Evolutionary conservation across 139 green algal genomes (phyloP).

Genomic region (Deuterostichococcus epilithicus): DNA sequence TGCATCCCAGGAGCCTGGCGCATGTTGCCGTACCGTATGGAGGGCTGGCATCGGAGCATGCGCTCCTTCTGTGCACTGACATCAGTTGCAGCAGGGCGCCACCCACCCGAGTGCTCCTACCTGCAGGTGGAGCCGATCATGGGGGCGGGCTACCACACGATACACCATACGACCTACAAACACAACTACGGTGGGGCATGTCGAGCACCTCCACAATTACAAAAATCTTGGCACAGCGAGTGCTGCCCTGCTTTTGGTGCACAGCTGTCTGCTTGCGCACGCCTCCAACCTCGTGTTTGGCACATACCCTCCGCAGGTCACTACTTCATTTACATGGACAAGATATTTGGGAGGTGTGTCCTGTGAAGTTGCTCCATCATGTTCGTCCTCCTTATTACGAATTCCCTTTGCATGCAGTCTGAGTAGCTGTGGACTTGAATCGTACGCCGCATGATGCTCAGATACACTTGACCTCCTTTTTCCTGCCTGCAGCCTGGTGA

Average conservation of each 20-base stretch:
- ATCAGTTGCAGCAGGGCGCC: neutral
- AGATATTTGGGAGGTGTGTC: conserved; percentile 59
- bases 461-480: too few species aligned
- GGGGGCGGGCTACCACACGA: conserved; percentile 93
- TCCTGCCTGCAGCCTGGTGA: neutral
- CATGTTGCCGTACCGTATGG: neutral
- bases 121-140: conserved; percentile 77
- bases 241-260: too few species aligned
- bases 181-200: conserved; percentile 86
- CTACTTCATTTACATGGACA: conserved; percentile 88
- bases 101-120: neutral
- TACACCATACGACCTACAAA: conserved; percentile 94
- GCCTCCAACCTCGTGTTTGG: neutral
- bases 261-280: too few species aligned
- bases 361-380: too few species aligned
- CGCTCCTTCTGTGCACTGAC: neutral
- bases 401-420: too few species aligned
- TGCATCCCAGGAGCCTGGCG: neutral
- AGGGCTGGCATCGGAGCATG: neutral
- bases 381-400: too few species aligned
- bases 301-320: conserved; percentile 42
- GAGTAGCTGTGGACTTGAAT: too few species aligned
- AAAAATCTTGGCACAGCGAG: too few species aligned
- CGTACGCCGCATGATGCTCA: too few species aligned
- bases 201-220: too few species aligned